Base-by-base conservation (phyloP, 192 early-diverging fungal genomes). In the Coemansia sp. region DNA sequence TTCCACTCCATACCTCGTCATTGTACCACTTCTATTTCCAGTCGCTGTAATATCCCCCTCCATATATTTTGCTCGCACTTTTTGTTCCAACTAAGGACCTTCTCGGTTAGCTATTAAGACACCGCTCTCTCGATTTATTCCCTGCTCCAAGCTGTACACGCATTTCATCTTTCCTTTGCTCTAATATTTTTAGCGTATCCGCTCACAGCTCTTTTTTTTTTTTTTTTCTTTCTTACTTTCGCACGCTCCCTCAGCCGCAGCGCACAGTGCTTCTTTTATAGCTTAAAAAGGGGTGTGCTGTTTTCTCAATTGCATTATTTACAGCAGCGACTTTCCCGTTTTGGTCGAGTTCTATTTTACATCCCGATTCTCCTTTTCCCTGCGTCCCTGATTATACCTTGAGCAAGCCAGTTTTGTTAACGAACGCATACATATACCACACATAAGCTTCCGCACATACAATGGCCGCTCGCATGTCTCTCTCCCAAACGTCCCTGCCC, bases 391-490 rank as follows among this genome's bases (percentile, higher is more conserved):
- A 52, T 52, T 52, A 52, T 52, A 22, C 49, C 49, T 70, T 61
- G 63, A 34, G 69, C 46, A 46, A 62, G 52, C 34, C 38, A 22
- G 33, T 39, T 50, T 36, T 24, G 16, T 58, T 27, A 24, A 52
- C 24, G 24, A 24, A 24, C 24, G 24, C 24, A 24, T 24, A 24
- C 41, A 66, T 22, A 53, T 20, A 50, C 5, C 67, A 38, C 65
- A 24, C 65, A 36, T 66, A 66, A 24, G 29, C 65, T 60, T 62
- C 40, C 50, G 36, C 41, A 69, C 41, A 63, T 58, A 70, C 69
- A 67, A 74, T 74, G 65, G 66, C 68, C 29, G 74, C 69, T 52
- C 78, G 68, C 57, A 44, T 73, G 27, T 68, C 72, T 52, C 60
- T 71, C 63, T 41, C 78, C 24, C 72, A 69, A 62, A 53, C 44